These are phyloP conservation scores for Fagus crenata DNA, from an alignment of 306 rosid species.

Conservation along the genomic window DNA sequence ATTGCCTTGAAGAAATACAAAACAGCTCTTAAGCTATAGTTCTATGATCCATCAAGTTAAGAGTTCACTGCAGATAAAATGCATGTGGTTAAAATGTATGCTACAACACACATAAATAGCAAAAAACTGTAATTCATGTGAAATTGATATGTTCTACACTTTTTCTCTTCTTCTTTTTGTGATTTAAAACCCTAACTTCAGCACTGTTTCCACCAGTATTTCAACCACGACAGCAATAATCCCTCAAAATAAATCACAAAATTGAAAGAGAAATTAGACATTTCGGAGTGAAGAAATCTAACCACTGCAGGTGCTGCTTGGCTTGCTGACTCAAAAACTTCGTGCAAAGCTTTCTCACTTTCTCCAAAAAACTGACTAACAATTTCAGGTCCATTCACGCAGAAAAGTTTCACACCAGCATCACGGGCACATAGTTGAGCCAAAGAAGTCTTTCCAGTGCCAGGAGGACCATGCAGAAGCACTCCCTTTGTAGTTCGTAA, in stretches of 20 bases:
- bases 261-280: not conserved
- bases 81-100: not conserved
- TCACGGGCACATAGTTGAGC: constrained; percentile 71
- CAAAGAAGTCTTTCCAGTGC: constrained; percentile 91
- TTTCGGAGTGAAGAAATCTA: constrained; percentile 41
- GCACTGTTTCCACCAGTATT: constrained; percentile 6
- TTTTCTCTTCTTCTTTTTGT: not conserved
- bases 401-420: constrained; percentile 67
- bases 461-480: constrained; percentile 95
- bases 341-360: constrained; percentile 72
- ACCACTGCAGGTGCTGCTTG: constrained; percentile 91
- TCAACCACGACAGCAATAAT: constrained; percentile 20
- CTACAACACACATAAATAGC: not conserved
- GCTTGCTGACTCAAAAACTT: constrained; percentile 69
- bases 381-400: constrained; percentile 82
- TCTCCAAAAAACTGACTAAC: constrained; percentile 74
- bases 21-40: not conserved
- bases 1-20: not conserved
- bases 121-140: not conserved
- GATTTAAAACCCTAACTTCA: not conserved
- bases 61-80: constrained; percentile 1
- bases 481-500: constrained; percentile 78
- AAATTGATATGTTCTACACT: not conserved
- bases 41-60: not conserved
- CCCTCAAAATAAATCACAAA: constrained; percentile 17